Base-by-base conservation (phyloP, 805 yeast genomes). In the Millerozyma miso region DNA sequence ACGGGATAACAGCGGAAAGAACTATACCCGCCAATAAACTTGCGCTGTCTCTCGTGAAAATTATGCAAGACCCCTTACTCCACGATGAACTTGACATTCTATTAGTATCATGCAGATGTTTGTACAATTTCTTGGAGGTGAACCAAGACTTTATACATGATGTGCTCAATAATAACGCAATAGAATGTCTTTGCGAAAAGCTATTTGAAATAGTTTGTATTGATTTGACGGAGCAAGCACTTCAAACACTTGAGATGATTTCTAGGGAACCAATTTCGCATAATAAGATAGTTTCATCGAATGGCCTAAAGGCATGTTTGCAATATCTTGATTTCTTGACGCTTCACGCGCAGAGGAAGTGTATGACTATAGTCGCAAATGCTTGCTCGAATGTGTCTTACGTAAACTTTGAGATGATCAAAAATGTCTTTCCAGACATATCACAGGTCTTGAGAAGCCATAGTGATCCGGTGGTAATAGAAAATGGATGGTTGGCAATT, bases 211-310 rank as follows among this genome's bases (percentile, higher is more conserved):
- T 91, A 14, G 80, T 81, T 42, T 90, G 79, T 56, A 90, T 91
- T 41, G 99, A 91, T 58, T 69, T 91, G 41, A 95, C 96, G 0
- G 99, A 91, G 57, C 97, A 90, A 62, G 88, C 89, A 0, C 63
- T 89, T 33, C 90, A 83, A 54, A 80, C 90, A 0, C 64, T 85
- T 37, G 90, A 83, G 55, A 70, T 78, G 59, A 78, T 85, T 13
- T 79, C 89, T 1, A 65, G 81, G 44, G 73, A 73, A 23, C 66
- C 75, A 17, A 77, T 83, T 2, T 51, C 73, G 3, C 74, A 69
- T 46, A 58, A 63, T 34, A 73, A 68, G 20, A 69, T 87, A 12
- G 63, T 88, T 33, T 59, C 69, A 16, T 75, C 79, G 42, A 83
- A 84, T 32, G 83, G 89, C 6, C 59, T 90, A 6, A 63, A 71